phyloP scores from a whole-genome alignment of 208 protist species.

The Strigomonas galati region DNA sequence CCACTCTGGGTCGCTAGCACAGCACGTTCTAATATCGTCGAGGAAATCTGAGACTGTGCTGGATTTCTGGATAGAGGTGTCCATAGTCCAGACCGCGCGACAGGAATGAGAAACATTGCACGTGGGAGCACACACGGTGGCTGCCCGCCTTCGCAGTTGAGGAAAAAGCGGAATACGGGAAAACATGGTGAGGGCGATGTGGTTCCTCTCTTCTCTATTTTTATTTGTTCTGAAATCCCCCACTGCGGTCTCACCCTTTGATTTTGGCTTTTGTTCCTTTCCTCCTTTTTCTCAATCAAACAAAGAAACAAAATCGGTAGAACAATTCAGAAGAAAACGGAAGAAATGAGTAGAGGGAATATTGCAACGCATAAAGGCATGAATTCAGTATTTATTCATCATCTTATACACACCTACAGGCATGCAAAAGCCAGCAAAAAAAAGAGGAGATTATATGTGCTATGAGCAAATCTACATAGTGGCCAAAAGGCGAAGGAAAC shows the following conservation, averaged over 20 bases:
- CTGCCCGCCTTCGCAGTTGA: neutral
- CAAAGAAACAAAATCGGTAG: no score
- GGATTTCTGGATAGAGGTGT: neutral
- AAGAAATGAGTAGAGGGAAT: no score
- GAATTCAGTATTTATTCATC: no score
- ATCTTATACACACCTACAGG: no score
- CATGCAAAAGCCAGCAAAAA: no score
- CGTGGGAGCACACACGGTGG: neutral
- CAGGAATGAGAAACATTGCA: neutral
- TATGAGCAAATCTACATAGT: no score
- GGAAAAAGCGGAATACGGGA: neutral
- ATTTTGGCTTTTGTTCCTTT: neutral
- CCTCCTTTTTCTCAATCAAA: neutral
- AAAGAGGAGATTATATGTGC: no score
- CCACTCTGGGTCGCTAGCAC: slow-evolving; percentile 21
- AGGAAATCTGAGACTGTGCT: neutral
- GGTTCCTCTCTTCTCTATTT: neutral
- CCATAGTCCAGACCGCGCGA: slow-evolving; percentile 6
- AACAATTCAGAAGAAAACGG: no score
- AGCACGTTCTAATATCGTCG: neutral
- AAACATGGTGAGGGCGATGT: neutral
- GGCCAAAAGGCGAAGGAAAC: neutral
- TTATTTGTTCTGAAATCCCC: slow-evolving; percentile 1
- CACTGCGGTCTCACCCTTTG: no score
- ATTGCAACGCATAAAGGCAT: no score